Percentiles rank a stretch among this genome's conserved stretches.
Conservation (phyloP, 371 early-diverging fungal species). For the Mucor piriformis region DNA sequence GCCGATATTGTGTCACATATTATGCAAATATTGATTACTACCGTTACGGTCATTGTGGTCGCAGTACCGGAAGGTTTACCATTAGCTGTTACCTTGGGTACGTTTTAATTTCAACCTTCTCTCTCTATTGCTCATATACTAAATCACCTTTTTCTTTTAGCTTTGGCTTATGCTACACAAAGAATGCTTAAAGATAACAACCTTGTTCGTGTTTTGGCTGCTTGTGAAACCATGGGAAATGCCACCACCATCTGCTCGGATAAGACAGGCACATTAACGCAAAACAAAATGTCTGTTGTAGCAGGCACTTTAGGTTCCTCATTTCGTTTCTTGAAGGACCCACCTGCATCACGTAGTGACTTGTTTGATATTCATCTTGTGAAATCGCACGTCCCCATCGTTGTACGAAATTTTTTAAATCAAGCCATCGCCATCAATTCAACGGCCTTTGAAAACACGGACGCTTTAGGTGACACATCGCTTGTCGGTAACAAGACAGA, state of each 20-base stretch:
- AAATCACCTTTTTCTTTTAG: slow-evolving; percentile 40
- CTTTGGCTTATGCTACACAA: slow-evolving; percentile 79
- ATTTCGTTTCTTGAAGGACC: slow-evolving; percentile 42
- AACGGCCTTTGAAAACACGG: slow-evolving; percentile 71
- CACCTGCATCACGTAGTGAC: slow-evolving; percentile 40
- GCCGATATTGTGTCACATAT: slow-evolving; percentile 48
- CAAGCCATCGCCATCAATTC: slow-evolving; percentile 81
- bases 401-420: slow-evolving; percentile 49
- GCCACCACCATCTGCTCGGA: slow-evolving; percentile 92
- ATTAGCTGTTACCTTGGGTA: slow-evolving; percentile 72
- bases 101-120: neutral
- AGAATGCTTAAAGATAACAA: slow-evolving; percentile 91
- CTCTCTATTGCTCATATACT: neutral
- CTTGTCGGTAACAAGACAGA: slow-evolving; percentile 86
- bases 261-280: slow-evolving; percentile 90
- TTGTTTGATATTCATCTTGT: slow-evolving; percentile 41
- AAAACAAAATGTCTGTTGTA: slow-evolving; percentile 90
- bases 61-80: slow-evolving; percentile 87
- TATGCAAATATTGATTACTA: slow-evolving; percentile 65
- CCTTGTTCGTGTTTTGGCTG: slow-evolving; percentile 83
- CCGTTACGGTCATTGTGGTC: slow-evolving; percentile 77
- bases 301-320: slow-evolving; percentile 63
- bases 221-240: slow-evolving; percentile 95
- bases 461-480: slow-evolving; percentile 53
- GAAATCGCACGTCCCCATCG: slow-evolving; percentile 37